phyloP scores from a whole-genome alignment of 495 filamentous ascomycete species.

The Neurospora terricola region DNA sequence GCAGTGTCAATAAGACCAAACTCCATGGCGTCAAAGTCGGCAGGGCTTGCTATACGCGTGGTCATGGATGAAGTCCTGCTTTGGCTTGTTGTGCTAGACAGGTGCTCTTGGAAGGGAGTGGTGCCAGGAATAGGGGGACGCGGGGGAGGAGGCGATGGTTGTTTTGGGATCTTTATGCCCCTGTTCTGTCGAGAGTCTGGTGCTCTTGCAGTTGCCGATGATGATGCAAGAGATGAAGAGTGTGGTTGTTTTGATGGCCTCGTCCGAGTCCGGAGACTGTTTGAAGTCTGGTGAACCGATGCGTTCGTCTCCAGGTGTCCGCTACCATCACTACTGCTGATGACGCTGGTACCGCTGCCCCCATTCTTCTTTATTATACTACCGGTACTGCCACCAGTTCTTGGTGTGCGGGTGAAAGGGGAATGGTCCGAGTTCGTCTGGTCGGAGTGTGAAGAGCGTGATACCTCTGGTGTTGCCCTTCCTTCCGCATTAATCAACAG shows the following conservation, averaged over 20 bases:
- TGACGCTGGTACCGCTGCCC: neutral
- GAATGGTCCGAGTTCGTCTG: conserved; percentile 1
- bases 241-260: neutral
- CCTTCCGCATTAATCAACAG: neutral
- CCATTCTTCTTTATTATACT: neutral
- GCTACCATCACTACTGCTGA: neutral
- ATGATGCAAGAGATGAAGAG: neutral
- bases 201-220: neutral
- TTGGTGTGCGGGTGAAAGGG: neutral
- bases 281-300: neutral
- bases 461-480: neutral
- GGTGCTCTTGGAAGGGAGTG: neutral
- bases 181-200: neutral
- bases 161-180: neutral
- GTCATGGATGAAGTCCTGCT: neutral
- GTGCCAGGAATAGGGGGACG: neutral
- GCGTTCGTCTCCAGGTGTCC: neutral
- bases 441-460: conserved; percentile 5
- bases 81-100: neutral
- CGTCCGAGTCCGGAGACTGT: neutral
- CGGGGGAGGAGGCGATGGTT: neutral
- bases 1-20: neutral
- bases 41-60: neutral
- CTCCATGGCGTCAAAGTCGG: neutral
- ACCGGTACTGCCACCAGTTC: neutral